These are phyloP conservation scores for Beauveria rudraprayagi DNA, from an alignment of 2,329 filamentous ascomycete genomes.

Conservation along the genomic window DNA sequence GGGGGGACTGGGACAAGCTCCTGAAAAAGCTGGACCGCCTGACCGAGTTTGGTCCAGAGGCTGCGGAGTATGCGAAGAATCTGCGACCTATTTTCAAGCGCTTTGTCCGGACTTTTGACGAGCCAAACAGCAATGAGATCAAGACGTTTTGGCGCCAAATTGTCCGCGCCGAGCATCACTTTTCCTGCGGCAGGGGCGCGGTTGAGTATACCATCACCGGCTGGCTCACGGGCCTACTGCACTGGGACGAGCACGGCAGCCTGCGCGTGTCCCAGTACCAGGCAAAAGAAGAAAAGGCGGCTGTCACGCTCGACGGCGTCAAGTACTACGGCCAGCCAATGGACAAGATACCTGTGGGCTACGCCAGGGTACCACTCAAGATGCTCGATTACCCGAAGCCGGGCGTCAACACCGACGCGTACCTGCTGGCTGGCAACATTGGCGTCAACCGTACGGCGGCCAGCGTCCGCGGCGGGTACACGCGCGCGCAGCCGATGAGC, in stretches of 20 bases:
- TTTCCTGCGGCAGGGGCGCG: conserved; percentile 21
- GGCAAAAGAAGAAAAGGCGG: background rate
- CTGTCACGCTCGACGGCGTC: conserved; percentile 21
- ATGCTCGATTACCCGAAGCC: conserved; percentile 25
- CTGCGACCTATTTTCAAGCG: conserved; percentile 36
- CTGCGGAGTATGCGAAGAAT: conserved; percentile 27
- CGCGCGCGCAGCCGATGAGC: conserved; percentile 27
- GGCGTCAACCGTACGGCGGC: conserved; percentile 23
- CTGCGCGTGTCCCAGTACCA: conserved; percentile 14
- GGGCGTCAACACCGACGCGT: conserved; percentile 23
- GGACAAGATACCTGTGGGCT: conserved; percentile 27
- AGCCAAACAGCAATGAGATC: conserved; percentile 24
- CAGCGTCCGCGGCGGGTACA: conserved; percentile 14
- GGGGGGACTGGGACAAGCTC: conserved; percentile 33
- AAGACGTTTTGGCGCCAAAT: conserved; percentile 37
- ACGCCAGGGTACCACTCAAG: conserved; percentile 31
- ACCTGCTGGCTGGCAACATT: conserved; percentile 30
- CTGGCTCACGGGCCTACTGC: conserved; percentile 42
- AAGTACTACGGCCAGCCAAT: conserved; percentile 22
- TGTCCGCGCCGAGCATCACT: conserved; percentile 26
- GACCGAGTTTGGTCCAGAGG: conserved; percentile 34
- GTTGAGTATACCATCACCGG: conserved; percentile 33
- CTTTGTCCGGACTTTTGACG: conserved; percentile 38
- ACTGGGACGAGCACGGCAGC: conserved; percentile 32
- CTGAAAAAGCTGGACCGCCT: conserved; percentile 34